Evolutionary conservation across 129 eudicot genomes (phyloP), one percentile per base, ranked within the genome.

Genomic region (Artemisia tridentata): DNA sequence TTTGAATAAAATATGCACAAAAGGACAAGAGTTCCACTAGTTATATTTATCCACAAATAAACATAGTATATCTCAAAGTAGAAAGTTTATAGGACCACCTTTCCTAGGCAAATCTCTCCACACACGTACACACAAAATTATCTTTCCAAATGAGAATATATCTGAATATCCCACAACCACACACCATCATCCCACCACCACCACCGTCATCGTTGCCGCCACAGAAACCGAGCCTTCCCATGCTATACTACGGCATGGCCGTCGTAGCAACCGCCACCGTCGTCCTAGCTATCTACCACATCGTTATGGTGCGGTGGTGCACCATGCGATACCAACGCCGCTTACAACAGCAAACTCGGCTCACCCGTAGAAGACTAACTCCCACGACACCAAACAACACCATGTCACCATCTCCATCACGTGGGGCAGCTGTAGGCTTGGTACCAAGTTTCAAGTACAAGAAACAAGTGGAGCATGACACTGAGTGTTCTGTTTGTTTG

Each of bases 241-340:
- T 88, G 85, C 38, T 91, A 63, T 88, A 85, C 86, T 91, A 88
- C 82, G 88, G 90, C 80, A 70, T 88, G 13, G 86, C 63, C 14
- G 82, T 91, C n/a, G 83, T 88, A 8, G 90, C 86, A 29, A 78
- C 86, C 29, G 81, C 86, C 20, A 81, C 82, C 48, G 11, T 86
- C 13, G 69, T 91, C 21, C 81, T 91, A 16, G 82, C 68, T 0
- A 60, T 86, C 23, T 91, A 85, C 84, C 85, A 88, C 63, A 74
- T 85, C 49, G 47, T 86, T 52, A 69, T 84, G 50, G 63, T 85
- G 4, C 75, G 75, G 7, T 76, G 84, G 83, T 84, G 96, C 79
- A 67, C 79, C 31, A 66, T 68, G 67, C 68, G 72, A 20, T 49
- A 72, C 47, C 82, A 60, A 8, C 75, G 75, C 13, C 76, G 51